Evolutionary conservation across 768 basidiomycete species (phyloP).

Genomic region (Pisolithus albus): DNA sequence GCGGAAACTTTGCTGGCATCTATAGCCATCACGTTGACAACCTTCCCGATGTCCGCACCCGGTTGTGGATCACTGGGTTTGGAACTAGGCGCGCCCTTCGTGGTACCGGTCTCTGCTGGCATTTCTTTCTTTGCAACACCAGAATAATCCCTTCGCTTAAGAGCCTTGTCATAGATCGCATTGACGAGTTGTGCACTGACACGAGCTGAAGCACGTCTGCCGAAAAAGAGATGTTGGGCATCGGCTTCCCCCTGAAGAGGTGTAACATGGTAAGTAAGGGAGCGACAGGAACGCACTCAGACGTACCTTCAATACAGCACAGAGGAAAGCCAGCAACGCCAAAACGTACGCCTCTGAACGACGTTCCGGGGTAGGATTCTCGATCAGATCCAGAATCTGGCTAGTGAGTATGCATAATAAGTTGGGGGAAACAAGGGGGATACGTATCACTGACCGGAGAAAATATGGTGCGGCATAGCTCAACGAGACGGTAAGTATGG

Average conservation of each 20-base stretch:
- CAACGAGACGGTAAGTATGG: slow-evolving; percentile 62
- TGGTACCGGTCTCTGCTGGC: slow-evolving; percentile 18
- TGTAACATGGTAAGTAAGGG: background rate
- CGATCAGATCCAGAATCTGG: slow-evolving; percentile 55
- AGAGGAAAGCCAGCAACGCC: slow-evolving; percentile 67
- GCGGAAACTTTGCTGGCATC: slow-evolving; percentile 61
- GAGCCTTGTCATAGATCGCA: slow-evolving; percentile 80
- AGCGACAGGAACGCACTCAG: too few relatives aligned
- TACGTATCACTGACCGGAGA: slow-evolving; percentile 47
- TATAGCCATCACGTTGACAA: slow-evolving; percentile 83
- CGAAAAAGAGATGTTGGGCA: slow-evolving; percentile 72
- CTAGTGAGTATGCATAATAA: slow-evolving; percentile 20
- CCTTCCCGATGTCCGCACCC: slow-evolving; percentile 84
- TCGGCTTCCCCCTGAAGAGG: slow-evolving; percentile 50
- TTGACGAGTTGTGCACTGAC: slow-evolving; percentile 79
- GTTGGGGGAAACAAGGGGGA: background rate
- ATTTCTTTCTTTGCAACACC: slow-evolving; percentile 58
- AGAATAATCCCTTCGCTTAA: slow-evolving; percentile 78
- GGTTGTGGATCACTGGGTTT: slow-evolving; percentile 47
- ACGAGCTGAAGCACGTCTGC: slow-evolving; percentile 66
- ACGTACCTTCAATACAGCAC: slow-evolving; percentile 31
- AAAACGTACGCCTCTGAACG: slow-evolving; percentile 67
- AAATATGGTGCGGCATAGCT: slow-evolving; percentile 83
- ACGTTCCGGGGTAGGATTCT: slow-evolving; percentile 40
- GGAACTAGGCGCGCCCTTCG: slow-evolving; percentile 9